Evolutionary conservation across 768 basidiomycete genomes (phyloP), one percentile per base, ranked within the genome.

Genomic region (Kwoniella dejecticola): DNA sequence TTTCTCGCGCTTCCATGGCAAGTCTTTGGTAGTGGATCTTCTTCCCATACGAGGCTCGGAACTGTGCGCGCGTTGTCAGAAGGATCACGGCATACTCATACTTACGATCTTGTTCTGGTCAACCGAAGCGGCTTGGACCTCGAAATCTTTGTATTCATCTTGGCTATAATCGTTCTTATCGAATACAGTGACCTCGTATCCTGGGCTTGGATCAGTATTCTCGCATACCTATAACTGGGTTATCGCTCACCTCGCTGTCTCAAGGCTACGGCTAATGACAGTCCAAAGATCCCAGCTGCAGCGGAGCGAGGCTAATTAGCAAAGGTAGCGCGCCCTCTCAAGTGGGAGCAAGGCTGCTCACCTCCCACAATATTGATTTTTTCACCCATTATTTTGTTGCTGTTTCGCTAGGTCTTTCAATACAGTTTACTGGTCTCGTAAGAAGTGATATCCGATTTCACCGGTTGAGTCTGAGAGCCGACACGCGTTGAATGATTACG

Each of bases 41-140:
- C 45, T 47, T 47, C 12, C 45, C 45, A 24, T 47, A 47, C 12
- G 45, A 47, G 8, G 45, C 45, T 7, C 45, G 45, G 24, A 47
- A 47, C 45, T 47, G 23, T 7, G 7, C 4, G 4, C 5, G 21
- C 23, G 27, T 3, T 15, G 13, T 12, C 12, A 12, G 27, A 47
- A 6, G 23, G 21, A 17, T 3, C 10, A 12, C 19, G 45, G 17
- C 7, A 26, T 15, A 5, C 19, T 47, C 19, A 47, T 6, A 47
- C 45, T 47, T 21, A 26, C 45, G 23, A 47, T 47, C 24, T 47
- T 47, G 24, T 47, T 47, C 23, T 47, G 45, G 21, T 47, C 45
- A 21, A 47, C 45, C 4, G 45, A 47, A 23, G 45, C 45, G 12
- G 45, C 45, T 26, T 47, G 45, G 19, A 47, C 24, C 23, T 47